phyloP scores from a whole-genome alignment of 139 green algal genomes.

The Chlamydomonas urium region DNA sequence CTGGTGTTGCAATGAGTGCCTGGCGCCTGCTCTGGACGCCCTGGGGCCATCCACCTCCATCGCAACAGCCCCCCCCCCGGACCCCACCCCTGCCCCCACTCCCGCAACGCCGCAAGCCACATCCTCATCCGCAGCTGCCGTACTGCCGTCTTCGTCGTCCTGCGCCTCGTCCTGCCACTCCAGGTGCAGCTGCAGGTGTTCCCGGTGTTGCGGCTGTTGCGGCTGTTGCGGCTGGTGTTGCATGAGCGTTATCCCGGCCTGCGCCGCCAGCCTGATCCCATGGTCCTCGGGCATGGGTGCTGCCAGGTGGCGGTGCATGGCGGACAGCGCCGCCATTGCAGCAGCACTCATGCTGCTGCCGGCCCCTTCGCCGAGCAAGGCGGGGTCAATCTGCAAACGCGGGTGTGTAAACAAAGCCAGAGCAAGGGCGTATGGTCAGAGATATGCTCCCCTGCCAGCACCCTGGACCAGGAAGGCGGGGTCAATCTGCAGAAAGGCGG shows the following conservation, averaged over 20 bases:
- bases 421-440: too few species aligned
- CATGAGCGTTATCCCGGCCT: not conserved
- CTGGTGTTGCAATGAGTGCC: too few species aligned
- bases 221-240: not conserved
- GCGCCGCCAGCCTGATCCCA: slow-evolving; percentile 1
- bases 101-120: not conserved
- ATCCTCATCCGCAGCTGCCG: not conserved
- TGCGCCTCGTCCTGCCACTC: not conserved
- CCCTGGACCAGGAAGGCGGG: too few species aligned
- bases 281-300: not conserved
- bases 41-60: too few species aligned
- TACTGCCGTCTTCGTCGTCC: not conserved
- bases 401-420: too few species aligned
- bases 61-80: not conserved
- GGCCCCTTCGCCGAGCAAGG: too few species aligned
- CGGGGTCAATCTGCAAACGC: too few species aligned
- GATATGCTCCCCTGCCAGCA: too few species aligned
- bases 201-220: not conserved
- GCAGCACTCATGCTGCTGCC: too few species aligned
- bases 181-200: not conserved
- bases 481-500: too few species aligned
- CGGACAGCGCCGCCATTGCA: not conserved
- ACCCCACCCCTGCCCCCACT: not conserved
- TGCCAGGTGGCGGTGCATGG: slow-evolving; percentile 1
- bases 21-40: too few species aligned